Evolutionary conservation across 75 land plant species (phyloP).

Genomic region (Selaginella tamariscina): DNA sequence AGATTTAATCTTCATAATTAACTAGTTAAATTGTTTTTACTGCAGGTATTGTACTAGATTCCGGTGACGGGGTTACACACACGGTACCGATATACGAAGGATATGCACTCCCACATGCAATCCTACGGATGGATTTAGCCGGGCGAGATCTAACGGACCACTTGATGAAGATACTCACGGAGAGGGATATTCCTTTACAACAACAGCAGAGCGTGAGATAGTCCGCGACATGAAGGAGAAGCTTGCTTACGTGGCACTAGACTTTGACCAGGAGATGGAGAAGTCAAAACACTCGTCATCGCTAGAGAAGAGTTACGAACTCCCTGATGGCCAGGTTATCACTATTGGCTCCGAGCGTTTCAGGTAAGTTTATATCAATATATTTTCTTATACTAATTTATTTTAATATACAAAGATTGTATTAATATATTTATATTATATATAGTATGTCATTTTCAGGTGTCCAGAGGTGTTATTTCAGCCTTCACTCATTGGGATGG

Average conservation of each 20-base stretch:
- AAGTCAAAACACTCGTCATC: slow-evolving; percentile 42
- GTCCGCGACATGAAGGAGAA: slow-evolving; percentile 44
- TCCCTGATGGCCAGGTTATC: slow-evolving; percentile 56
- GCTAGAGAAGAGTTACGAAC: slow-evolving; percentile 50
- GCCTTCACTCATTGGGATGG: slow-evolving; percentile 5
- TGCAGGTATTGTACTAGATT: slow-evolving; percentile 30
- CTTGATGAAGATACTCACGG: slow-evolving; percentile 42
- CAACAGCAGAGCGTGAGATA: slow-evolving; percentile 41
- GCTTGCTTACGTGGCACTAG: slow-evolving; percentile 38
- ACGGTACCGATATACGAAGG: too few species aligned
- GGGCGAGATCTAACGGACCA: slow-evolving; percentile 42
- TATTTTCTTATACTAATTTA: too few species aligned
- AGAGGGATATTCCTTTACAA: slow-evolving; percentile 44
- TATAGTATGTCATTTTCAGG: too few species aligned
- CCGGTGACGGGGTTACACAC: slow-evolving; percentile 49
- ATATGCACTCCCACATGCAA: slow-evolving; percentile 43
- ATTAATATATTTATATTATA: too few species aligned
- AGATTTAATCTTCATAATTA: too few species aligned
- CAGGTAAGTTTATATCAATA: too few species aligned
- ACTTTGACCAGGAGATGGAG: slow-evolving; percentile 46
- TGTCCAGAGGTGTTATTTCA: background rate
- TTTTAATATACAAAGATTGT: too few species aligned
- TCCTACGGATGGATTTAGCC: slow-evolving; percentile 37
- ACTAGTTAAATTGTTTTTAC: too few species aligned
- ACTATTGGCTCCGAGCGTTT: slow-evolving; percentile 54